Conservation (phyloP, 345 rosid genomes). For the Citrus maxima region DNA sequence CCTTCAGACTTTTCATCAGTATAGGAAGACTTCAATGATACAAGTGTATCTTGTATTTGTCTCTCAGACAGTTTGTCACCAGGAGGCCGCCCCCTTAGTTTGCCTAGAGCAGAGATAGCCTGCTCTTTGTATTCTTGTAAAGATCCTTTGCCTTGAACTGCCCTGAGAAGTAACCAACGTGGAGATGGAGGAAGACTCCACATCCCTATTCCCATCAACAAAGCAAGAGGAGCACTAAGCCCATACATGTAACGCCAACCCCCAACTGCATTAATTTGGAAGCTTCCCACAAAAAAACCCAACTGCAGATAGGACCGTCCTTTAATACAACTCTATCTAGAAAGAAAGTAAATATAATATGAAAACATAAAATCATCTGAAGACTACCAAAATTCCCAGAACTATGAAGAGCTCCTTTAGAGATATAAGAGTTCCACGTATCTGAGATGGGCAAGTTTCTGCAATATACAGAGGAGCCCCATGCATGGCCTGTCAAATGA, state of each 20-base stretch:
- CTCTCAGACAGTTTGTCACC: constrained; percentile 70
- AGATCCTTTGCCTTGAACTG: constrained; percentile 71
- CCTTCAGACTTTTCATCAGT: constrained; percentile 61
- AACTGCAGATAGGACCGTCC: constrained; percentile 37
- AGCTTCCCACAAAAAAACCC: constrained; percentile 89
- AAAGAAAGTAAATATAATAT: constrained; percentile 4
- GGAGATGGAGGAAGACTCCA: constrained; percentile 97
- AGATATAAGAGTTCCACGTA: constrained; percentile 92
- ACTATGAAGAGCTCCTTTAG: constrained; percentile 91
- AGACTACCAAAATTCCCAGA: constrained; percentile 83
- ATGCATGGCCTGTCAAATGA: constrained; percentile 80
- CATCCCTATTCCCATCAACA: constrained; percentile 84
- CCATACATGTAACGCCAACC: constrained; percentile 99
- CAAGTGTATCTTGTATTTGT: constrained; percentile 67
- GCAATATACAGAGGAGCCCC: constrained; percentile 98
- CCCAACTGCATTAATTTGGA: constrained; percentile 70
- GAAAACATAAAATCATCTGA: not conserved
- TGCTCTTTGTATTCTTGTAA: constrained; percentile 72
- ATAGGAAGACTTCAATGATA: constrained; percentile 64
- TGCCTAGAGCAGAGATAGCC: constrained; percentile 74
- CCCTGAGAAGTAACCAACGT: constrained; percentile 96
- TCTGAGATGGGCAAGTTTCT: constrained; percentile 96
- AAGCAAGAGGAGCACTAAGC: constrained; percentile 58
- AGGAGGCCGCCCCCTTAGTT: constrained; percentile 70
- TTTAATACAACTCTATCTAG: not conserved